phyloP scores from a whole-genome alignment of 208 protist genomes.

The Leishmania amazonensis region DNA sequence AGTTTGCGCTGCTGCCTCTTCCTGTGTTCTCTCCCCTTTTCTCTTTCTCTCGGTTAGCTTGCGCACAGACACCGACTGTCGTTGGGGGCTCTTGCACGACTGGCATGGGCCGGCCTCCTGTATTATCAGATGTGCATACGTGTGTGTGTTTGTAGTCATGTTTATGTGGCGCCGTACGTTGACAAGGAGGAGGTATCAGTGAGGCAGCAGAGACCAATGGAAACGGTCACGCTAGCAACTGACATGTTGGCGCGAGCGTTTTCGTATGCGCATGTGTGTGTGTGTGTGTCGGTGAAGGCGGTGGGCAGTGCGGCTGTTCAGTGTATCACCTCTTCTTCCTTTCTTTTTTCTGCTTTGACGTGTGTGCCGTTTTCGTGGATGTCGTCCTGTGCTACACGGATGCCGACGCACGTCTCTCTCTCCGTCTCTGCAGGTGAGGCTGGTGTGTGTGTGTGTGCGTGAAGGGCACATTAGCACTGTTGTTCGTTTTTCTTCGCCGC shows the following conservation, averaged over 20 bases:
- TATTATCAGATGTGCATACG: not conserved
- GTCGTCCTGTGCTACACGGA: not conserved
- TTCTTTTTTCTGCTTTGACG: not conserved
- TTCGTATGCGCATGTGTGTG: not conserved
- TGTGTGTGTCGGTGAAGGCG: too few relatives aligned
- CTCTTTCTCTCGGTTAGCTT: not conserved
- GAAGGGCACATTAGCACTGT: not conserved
- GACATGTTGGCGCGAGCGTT: not conserved
- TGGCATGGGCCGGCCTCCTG: not conserved
- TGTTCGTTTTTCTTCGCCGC: not conserved
- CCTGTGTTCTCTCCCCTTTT: not conserved
- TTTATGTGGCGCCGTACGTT: not conserved
- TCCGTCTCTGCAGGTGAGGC: not conserved
- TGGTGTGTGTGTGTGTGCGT: not conserved
- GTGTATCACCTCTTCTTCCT: not conserved
- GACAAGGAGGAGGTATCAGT: not conserved
- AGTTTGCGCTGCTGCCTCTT: not conserved
- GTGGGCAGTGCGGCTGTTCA: not conserved
- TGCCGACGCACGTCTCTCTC: not conserved
- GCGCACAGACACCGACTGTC: not conserved
- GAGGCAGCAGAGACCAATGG: not conserved
- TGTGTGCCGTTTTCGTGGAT: not conserved
- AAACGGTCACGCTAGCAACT: not conserved
- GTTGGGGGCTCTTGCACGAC: not conserved
- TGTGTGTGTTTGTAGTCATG: not conserved